phyloP scores from a whole-genome alignment of 192 early-diverging fungal species.

The Piromyces sp. region DNA sequence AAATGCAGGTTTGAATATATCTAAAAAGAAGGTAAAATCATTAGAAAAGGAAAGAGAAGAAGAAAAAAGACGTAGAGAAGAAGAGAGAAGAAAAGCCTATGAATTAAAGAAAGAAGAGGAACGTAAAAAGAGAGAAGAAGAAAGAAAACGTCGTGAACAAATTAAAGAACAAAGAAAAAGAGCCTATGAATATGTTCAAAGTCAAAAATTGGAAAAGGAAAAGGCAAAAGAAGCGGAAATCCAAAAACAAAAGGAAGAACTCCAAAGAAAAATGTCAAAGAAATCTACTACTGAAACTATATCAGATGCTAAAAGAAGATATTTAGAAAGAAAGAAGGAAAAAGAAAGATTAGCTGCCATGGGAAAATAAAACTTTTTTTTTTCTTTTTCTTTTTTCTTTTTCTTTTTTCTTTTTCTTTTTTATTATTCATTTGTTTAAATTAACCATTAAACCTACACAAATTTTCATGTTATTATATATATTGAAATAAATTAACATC shows the following conservation, averaged over 20 bases:
- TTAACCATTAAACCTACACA: too few species aligned
- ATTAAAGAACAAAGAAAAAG: slow-evolving; percentile 21
- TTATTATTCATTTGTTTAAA: too few species aligned
- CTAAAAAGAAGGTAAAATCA: slow-evolving; percentile 27
- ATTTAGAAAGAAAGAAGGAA: slow-evolving; percentile 1
- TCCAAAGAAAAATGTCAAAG: neutral
- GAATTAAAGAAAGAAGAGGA: slow-evolving; percentile 19
- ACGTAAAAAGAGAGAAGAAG: neutral
- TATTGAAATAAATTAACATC: too few species aligned
- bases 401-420: too few species aligned
- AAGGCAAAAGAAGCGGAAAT: neutral
- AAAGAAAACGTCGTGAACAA: neutral
- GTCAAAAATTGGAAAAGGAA: slow-evolving; percentile 11
- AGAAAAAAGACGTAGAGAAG: slow-evolving; percentile 23
- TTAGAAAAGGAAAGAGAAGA: slow-evolving; percentile 23
- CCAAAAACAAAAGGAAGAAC: neutral
- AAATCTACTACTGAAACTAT: neutral
- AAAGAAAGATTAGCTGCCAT: neutral
- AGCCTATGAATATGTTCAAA: slow-evolving; percentile 14
- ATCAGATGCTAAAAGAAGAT: neutral
- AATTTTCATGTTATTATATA: too few species aligned
- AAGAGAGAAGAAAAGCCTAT: slow-evolving; percentile 25
- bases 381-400: too few species aligned
- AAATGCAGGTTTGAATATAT: slow-evolving; percentile 50
- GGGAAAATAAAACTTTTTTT: neutral